Evolutionary conservation across 352 stramenopile genomes (phyloP).

Genomic region (Pythium aristosporum): DNA sequence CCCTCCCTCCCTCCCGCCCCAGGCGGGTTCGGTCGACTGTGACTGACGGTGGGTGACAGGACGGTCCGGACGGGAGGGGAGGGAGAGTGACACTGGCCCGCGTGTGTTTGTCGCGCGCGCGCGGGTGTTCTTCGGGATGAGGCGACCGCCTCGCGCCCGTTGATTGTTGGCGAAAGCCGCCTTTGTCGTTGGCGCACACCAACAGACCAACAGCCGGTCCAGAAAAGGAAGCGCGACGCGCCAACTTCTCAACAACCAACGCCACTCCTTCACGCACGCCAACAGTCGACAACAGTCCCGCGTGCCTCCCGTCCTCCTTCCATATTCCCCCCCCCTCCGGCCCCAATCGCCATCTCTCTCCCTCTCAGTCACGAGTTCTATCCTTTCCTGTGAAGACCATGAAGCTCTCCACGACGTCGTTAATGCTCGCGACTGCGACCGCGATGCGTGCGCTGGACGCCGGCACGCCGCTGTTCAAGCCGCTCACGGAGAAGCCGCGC

Average conservation of each 20-base stretch:
- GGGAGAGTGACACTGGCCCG: conserved; percentile 24
- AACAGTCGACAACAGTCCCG: conserved; percentile 7
- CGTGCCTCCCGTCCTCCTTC: conserved; percentile 1
- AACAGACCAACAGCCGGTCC: conserved; percentile 33
- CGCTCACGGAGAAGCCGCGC: conserved; percentile 14
- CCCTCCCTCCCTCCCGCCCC: conserved; percentile 11
- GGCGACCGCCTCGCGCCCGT: conserved; percentile 10
- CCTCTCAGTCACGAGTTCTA: too few relatives aligned
- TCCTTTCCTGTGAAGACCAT: not conserved
- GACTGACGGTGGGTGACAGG: conserved; percentile 22
- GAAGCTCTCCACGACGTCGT: conserved; percentile 8
- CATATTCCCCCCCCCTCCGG: not conserved
- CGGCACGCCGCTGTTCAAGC: conserved; percentile 6
- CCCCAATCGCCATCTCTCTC: conserved; percentile 1
- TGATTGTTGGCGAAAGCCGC: conserved; percentile 18
- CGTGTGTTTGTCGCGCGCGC: conserved; percentile 27
- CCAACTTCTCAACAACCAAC: not conserved
- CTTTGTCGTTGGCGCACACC: conserved; percentile 15
- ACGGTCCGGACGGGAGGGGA: conserved; percentile 7
- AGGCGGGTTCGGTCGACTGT: conserved; percentile 11
- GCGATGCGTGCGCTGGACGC: conserved; percentile 16
- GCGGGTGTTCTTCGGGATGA: conserved; percentile 25
- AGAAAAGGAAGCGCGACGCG: conserved; percentile 25
- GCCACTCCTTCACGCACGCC: conserved; percentile 8
- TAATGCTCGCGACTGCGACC: conserved; percentile 20